Base-by-base conservation (phyloP, 2,329 filamentous ascomycete genomes). In the Verticillium albo-atrum region DNA sequence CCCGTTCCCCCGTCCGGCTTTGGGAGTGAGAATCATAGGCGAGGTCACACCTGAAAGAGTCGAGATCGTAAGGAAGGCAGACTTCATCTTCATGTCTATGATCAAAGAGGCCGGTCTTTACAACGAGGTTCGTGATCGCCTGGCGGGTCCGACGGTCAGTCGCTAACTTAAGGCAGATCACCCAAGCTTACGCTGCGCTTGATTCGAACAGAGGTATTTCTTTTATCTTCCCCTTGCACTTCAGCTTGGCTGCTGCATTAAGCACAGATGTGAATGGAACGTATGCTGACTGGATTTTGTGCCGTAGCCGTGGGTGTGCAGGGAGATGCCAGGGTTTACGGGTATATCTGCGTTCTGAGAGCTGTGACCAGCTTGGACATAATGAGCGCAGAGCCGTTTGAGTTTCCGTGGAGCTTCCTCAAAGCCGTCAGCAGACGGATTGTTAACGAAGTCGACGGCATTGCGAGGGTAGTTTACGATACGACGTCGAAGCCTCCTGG, bases 31-130 rank as follows among this genome's bases (percentile, higher is more conserved):
- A 57, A 89, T 97, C 61, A 79, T 97, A 1, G 93, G 93, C 35
- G 92, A 96, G 66, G 88, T 97, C 15, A 96, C 91, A 1, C 82
- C 81, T 2, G 89, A 93, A 70, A 85, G 89, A 50, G 89, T 97
- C 17, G 85, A 86, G 58, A 95, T 96, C 63, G 91, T 86, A 2
- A 79, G 90, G n/a, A 79, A 89, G 70, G 90, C 90, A 1, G 91
- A 93, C 68, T 70, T 85, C 68, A 93, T 94, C 69, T 93, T 90
- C 76, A 92, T 93, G 66, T 81, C 82, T 63, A 87, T 88, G 81
- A 93, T 94, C 75, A 81, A 79, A 67, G 83, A 84, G 59, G 88
- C 88, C 0, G 90, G 89, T 12, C 73, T 92, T 25, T 94, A 94
- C 72, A 74, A 89, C 60, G 74, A 93, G 67, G 72, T 73, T 32